These are phyloP conservation scores for Mycena floridula DNA, from an alignment of 768 basidiomycete genomes.

Conservation along the genomic window DNA sequence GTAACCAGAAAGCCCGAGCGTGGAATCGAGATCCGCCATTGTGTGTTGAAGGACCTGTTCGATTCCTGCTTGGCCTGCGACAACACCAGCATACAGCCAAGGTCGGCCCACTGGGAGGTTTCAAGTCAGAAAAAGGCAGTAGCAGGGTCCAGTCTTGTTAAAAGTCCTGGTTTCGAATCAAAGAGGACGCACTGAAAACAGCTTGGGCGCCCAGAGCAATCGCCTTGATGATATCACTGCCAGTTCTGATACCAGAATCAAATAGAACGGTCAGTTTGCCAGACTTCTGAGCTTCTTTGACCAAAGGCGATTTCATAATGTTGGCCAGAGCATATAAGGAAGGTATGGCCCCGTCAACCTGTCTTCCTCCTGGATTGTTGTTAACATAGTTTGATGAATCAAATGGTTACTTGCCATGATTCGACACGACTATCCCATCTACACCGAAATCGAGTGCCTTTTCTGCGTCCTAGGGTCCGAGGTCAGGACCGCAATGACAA, in stretches of 20 bases:
- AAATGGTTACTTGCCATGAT: conserved; percentile 48
- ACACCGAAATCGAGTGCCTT: conserved; percentile 57
- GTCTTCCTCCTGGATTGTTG: conserved; percentile 49
- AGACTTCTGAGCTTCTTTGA: conserved; percentile 48
- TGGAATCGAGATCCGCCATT: conserved; percentile 62
- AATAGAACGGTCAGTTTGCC: conserved; percentile 68
- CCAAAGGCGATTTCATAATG: conserved; percentile 57
- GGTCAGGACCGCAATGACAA: neutral
- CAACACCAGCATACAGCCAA: conserved; percentile 65
- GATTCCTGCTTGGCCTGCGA: conserved; percentile 68
- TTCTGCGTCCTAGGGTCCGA: conserved; percentile 51
- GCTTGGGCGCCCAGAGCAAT: conserved; percentile 82
- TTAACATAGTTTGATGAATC: neutral
- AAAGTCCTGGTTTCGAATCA: too few species aligned
- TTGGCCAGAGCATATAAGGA: conserved; percentile 66
- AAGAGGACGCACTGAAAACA: conserved; percentile 48
- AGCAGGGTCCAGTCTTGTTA: neutral
- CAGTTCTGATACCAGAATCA: conserved; percentile 79
- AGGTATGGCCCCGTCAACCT: conserved; percentile 73
- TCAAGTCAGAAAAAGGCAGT: conserved; percentile 1
- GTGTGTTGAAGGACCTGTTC: conserved; percentile 67
- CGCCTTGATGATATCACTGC: conserved; percentile 80
- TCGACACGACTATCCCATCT: conserved; percentile 75
- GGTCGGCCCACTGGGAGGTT: conserved; percentile 57
- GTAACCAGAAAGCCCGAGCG: conserved; percentile 59